A percentile compares a stretch with the other conserved stretches of the same genome.
Evolutionary conservation across 805 yeast species (phyloP).

Genomic region (Saccharomycopsis sp.): DNA sequence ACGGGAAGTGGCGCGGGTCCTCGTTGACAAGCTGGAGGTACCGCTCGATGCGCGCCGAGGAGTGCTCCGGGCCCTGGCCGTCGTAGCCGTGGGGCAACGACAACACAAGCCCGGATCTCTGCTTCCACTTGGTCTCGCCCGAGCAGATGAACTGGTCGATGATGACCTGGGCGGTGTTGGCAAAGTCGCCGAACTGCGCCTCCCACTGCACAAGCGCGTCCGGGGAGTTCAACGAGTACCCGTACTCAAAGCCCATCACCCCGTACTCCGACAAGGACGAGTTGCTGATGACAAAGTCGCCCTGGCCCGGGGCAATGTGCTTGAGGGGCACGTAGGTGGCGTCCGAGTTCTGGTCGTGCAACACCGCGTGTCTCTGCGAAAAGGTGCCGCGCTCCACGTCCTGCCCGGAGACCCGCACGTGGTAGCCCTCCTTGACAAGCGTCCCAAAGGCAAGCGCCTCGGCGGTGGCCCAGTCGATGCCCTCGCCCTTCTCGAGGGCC

Average conservation of each 20-base stretch:
- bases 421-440: constrained; percentile 85
- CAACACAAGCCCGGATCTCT: constrained; percentile 92
- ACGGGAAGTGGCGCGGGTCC: constrained; percentile 92
- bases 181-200: constrained; percentile 99
- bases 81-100: constrained; percentile 99
- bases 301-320: constrained; percentile 73
- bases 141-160: constrained; percentile 94
- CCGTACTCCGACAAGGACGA: constrained; percentile 98
- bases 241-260: constrained; percentile 98
- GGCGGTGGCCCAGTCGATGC: constrained; percentile 99
- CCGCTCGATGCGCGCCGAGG: constrained; percentile 96
- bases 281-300: constrained; percentile 81
- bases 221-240: constrained; percentile 96
- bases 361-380: constrained; percentile 98
- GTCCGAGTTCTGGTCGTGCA: constrained; percentile 92
- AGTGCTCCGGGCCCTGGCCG: constrained; percentile 99
- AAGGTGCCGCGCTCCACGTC: constrained; percentile 99
- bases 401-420: constrained; percentile 96
- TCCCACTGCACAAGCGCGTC: constrained; percentile 98
- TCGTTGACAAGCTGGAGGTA: constrained; percentile 93
- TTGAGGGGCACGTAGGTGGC: constrained; percentile 78
- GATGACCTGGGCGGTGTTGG: constrained; percentile 98
- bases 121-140: constrained; percentile 98
- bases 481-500: constrained; percentile 80
- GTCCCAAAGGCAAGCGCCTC: constrained; percentile 98